phyloP scores from a whole-genome alignment of 2,329 filamentous ascomycete species.

The Fusarium napiforme region DNA sequence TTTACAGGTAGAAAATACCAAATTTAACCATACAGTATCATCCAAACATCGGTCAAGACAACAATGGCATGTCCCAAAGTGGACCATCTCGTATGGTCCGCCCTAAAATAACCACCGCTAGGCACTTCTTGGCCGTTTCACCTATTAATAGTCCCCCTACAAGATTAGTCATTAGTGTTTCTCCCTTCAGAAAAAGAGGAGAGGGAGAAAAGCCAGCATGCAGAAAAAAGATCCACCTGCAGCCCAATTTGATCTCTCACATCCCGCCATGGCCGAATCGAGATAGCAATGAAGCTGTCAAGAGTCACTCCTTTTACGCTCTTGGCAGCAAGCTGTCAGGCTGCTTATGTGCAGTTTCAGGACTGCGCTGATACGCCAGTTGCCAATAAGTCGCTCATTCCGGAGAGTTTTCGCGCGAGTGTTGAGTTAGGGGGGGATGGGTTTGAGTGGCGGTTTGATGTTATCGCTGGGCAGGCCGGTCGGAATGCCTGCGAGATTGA shows the following conservation, averaged over 20 bases:
- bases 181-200: background rate
- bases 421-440: background rate
- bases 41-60: background rate
- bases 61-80: background rate
- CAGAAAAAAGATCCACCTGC: conserved; percentile 9
- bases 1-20: too few relatives aligned
- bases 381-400: background rate
- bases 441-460: conserved; percentile 1
- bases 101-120: background rate
- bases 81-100: background rate
- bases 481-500: conserved; percentile 10
- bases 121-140: background rate
- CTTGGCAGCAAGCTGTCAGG: conserved; percentile 4
- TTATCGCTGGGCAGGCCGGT: background rate
- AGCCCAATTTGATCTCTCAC: conserved; percentile 22
- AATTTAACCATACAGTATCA: background rate
- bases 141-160: conserved; percentile 2
- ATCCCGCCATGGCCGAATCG: conserved; percentile 9
- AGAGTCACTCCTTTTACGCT: background rate
- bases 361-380: background rate
- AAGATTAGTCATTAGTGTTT: conserved; percentile 15
- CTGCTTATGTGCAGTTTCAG: conserved; percentile 26
- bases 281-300: conserved; percentile 25
- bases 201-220: background rate
- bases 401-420: conserved; percentile 10